Base-by-base conservation (phyloP, 2,329 filamentous ascomycete genomes). In the Thyridium curvatum region DNA sequence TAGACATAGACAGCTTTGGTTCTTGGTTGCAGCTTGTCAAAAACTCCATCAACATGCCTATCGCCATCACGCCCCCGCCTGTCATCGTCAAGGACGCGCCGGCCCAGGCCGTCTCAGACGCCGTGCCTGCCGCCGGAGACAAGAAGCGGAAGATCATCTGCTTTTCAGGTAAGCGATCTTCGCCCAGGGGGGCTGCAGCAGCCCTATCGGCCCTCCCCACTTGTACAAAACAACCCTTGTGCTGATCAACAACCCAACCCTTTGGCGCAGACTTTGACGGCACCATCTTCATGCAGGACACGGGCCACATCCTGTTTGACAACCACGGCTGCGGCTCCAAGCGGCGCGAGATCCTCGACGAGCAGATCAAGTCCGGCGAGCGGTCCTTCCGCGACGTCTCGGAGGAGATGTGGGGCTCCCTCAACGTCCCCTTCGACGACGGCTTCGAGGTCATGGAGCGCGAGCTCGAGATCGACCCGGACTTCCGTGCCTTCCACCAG, bases 251-350 rank as follows among this genome's bases (percentile, higher is more conserved):
- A 45, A 6, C 21, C 21, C 21, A 6, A 10, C 21, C 21, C 21
- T 1, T 8, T 18, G 28, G 8, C 35, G 21, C 42, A 82, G 79
- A 84, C 58, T 84, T 85, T 49, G 80, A 84, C 55, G 80, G 80
- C 45, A 84, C 80, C 4, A 85, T 85, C 46, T 83, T 82, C 65
- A 80, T 81, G 70, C 77, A 83, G 66, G 77, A 82, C 49, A 83
- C 77, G 2, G 82, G 82, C 33, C 80, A 84, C 54, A 72, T 84
- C 46, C 73, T 85, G 36, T 82, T 84, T 58, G 79, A 84, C 54
- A 68, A 68, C 49, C 71, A 79, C 47, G 79, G 81, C 37, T 83
- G 79, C 57, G 80, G 80, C 18, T 61, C 66, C 16, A 65, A 71
- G 44, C 65, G 66, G 41, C 72, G 79, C 36, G 60, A 72, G 41